Conservation (phyloP, 768 basidiomycete genomes). For the Termitomyces sp. region DNA sequence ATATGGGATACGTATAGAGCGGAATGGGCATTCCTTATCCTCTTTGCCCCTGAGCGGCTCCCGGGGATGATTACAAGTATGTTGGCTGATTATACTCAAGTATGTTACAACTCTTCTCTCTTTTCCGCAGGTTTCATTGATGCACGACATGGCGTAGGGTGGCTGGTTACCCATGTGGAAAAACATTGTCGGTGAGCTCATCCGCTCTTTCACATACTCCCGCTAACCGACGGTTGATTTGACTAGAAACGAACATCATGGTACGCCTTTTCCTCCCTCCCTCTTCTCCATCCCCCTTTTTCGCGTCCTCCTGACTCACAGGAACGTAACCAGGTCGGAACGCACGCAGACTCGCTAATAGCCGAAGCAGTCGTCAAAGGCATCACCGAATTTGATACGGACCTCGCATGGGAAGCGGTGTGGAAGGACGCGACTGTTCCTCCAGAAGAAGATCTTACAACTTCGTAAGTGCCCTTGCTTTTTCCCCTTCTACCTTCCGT, state of each 20-base stretch:
- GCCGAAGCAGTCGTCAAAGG: slow-evolving; percentile 71
- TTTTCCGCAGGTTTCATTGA: slow-evolving; percentile 8
- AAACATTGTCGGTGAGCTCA: slow-evolving; percentile 59
- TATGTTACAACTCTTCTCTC: slow-evolving; percentile 15
- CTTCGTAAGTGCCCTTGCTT: slow-evolving; percentile 34
- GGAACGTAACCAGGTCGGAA: slow-evolving; percentile 49
- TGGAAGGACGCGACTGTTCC: slow-evolving; percentile 69
- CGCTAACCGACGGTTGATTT: background rate
- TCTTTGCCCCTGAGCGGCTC: slow-evolving; percentile 74
- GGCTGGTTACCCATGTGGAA: slow-evolving; percentile 94
- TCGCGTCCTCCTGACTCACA: background rate
- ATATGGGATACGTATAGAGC: slow-evolving; percentile 84
- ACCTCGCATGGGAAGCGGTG: slow-evolving; percentile 69
- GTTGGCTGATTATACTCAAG: slow-evolving; percentile 74
- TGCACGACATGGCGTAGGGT: slow-evolving; percentile 30
- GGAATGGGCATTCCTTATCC: slow-evolving; percentile 74
- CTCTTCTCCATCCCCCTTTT: background rate
- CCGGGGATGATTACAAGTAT: slow-evolving; percentile 75
- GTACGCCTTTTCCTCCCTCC: slow-evolving; percentile 23
- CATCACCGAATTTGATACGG: slow-evolving; percentile 56
- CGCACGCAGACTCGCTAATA: slow-evolving; percentile 76
- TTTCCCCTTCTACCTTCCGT: background rate
- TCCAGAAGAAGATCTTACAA: slow-evolving; percentile 51
- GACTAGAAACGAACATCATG: slow-evolving; percentile 82
- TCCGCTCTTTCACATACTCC: background rate